Conservation (phyloP, 1,139 yeast species). For the Yamadazyma friedrichii region DNA sequence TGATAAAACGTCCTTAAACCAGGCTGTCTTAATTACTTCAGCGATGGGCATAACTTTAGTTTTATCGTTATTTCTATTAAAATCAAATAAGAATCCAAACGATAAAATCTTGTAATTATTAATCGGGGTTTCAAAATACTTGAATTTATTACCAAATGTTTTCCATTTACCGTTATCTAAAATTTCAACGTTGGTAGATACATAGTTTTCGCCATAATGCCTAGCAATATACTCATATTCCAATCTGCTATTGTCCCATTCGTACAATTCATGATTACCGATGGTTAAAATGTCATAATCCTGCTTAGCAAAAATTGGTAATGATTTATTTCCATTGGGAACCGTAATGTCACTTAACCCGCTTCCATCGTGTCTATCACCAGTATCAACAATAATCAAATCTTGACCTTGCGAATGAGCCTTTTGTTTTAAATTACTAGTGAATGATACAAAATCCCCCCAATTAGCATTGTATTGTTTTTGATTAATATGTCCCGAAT, state of each 20-base stretch:
- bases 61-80: conserved; percentile 56
- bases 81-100: conserved; percentile 80
- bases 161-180: conserved; percentile 47
- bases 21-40: conserved; percentile 53
- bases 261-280: conserved; percentile 91
- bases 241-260: conserved; percentile 60
- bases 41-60: conserved; percentile 66
- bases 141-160: conserved; percentile 66
- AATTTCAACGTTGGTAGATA: conserved; percentile 81
- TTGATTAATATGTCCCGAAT: conserved; percentile 82
- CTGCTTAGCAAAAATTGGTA: conserved; percentile 60
- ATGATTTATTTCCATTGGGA: conserved; percentile 67
- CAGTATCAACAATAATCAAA: conserved; percentile 76
- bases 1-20: conserved; percentile 61
- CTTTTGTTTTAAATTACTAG: conserved; percentile 43
- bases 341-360: conserved; percentile 78
- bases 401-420: conserved; percentile 56
- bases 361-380: conserved; percentile 94
- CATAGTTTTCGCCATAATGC: conserved; percentile 63
- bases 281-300: conserved; percentile 80
- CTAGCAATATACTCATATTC: conserved; percentile 64
- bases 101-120: conserved; percentile 57
- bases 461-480: conserved; percentile 77
- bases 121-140: conserved; percentile 63
- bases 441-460: conserved; percentile 87